Conservation (phyloP, 441 rosid species). For the Bocquillonia castaneifolia region DNA sequence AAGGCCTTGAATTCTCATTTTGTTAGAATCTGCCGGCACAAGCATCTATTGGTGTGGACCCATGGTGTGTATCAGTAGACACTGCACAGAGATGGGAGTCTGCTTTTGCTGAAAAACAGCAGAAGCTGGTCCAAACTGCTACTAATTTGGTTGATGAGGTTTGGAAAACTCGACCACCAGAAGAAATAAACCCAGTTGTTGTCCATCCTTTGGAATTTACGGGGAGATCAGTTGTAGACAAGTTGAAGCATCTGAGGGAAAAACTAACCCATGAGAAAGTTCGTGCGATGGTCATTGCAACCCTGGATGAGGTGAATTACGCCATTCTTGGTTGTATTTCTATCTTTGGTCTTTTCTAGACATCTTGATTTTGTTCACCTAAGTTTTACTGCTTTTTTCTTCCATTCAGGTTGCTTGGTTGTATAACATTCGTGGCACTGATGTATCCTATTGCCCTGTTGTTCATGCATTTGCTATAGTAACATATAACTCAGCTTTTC, state of each 20-base stretch:
- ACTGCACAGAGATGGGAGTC: constrained; percentile 73
- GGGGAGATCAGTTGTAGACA: constrained; percentile 65
- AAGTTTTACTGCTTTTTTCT: constrained; percentile 6
- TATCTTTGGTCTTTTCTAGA: not conserved
- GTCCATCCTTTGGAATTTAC: constrained; percentile 72
- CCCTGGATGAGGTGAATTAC: constrained; percentile 79
- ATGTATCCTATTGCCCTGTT: constrained; percentile 87
- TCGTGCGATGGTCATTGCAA: constrained; percentile 57
- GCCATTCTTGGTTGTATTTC: not conserved
- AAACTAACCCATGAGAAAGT: constrained; percentile 54
- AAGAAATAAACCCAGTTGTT: constrained; percentile 50
- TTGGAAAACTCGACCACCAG: constrained; percentile 72
- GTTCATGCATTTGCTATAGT: constrained; percentile 93
- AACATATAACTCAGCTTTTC: constrained; percentile 57
- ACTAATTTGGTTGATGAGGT: constrained; percentile 81
- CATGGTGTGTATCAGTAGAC: constrained; percentile 83
- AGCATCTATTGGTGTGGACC: constrained; percentile 74
- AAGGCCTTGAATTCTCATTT: constrained; percentile 20
- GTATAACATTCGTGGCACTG: constrained; percentile 88
- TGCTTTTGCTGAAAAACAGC: constrained; percentile 57
- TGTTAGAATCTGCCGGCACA: constrained; percentile 63
- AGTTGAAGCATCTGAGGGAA: constrained; percentile 59
- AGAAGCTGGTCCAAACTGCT: constrained; percentile 64
- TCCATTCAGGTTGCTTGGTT: constrained; percentile 91
- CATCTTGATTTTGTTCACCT: constrained; percentile 4